Conservation (phyloP, 2,329 filamentous ascomycete genomes). For the Sphaerulina populicola region DNA sequence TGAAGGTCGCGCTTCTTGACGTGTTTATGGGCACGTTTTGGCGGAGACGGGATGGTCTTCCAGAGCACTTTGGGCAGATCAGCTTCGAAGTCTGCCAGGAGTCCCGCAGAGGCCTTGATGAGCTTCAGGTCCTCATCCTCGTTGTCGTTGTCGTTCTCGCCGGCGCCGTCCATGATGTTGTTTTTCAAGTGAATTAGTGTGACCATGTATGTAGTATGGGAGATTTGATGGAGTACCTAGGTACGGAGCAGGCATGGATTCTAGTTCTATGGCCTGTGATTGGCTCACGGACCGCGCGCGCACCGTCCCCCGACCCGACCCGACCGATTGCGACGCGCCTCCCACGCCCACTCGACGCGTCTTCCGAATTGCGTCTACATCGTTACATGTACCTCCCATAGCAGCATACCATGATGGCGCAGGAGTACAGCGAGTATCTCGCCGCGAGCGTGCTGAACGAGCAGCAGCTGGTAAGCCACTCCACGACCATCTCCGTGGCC, state of each 20-base stretch:
- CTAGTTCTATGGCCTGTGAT: neutral
- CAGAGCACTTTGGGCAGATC: conserved; percentile 41
- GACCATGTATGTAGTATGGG: neutral
- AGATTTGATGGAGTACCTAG: no score
- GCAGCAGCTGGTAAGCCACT: conserved; percentile 73
- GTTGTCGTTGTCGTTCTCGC: conserved; percentile 3
- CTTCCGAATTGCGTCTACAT: neutral
- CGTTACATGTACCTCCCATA: no score
- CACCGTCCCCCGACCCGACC: neutral
- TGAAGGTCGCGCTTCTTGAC: conserved; percentile 37
- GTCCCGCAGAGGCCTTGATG: conserved; percentile 36
- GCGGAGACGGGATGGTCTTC: conserved; percentile 26
- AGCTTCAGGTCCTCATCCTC: conserved; percentile 41
- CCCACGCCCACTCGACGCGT: conserved; percentile 7
- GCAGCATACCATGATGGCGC: conserved; percentile 33
- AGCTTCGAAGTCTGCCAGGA: conserved; percentile 30
- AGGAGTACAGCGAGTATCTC: conserved; percentile 61
- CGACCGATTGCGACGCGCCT: conserved; percentile 1
- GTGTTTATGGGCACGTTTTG: conserved; percentile 31
- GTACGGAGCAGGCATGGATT: no score
- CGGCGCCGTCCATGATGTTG: conserved; percentile 13
- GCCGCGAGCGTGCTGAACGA: conserved; percentile 70
- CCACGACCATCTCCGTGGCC: conserved; percentile 7
- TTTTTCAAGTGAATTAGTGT: no score
- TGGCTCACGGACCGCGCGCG: neutral